Evolutionary conservation across 2,329 filamentous ascomycete genomes (phyloP).

Genomic region (Fusarium xylarioides): DNA sequence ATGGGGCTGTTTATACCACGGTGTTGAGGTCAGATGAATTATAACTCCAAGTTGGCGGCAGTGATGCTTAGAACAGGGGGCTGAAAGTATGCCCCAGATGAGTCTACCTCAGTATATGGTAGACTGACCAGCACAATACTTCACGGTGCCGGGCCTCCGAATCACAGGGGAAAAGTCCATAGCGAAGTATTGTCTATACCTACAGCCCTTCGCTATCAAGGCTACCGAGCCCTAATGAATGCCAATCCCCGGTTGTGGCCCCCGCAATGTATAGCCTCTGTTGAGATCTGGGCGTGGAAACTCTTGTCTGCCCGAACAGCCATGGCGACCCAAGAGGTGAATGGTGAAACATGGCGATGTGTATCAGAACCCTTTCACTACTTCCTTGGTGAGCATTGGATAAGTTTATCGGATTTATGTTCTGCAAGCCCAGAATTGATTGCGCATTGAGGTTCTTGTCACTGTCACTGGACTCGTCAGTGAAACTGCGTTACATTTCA

Average conservation of each 20-base stretch:
- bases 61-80: neutral
- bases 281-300: neutral
- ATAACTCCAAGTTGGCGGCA: neutral
- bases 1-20: slow-evolving; percentile 13
- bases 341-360: neutral
- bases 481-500: neutral
- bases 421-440: neutral
- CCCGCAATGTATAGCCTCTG: neutral
- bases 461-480: neutral
- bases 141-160: neutral
- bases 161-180: no score
- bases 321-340: neutral
- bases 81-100: neutral
- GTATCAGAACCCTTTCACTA: neutral
- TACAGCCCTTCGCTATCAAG: neutral
- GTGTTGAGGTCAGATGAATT: neutral
- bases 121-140: neutral
- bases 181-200: neutral
- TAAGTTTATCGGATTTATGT: neutral
- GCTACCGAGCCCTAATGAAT: neutral
- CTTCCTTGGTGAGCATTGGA: neutral
- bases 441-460: neutral
- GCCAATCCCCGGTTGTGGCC: neutral
- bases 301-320: neutral
- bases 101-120: neutral